Percentiles rank a stretch among this genome's conserved stretches.
Conservation (phyloP, 2,329 filamentous ascomycete genomes). For the Bipolaris victoriae region DNA sequence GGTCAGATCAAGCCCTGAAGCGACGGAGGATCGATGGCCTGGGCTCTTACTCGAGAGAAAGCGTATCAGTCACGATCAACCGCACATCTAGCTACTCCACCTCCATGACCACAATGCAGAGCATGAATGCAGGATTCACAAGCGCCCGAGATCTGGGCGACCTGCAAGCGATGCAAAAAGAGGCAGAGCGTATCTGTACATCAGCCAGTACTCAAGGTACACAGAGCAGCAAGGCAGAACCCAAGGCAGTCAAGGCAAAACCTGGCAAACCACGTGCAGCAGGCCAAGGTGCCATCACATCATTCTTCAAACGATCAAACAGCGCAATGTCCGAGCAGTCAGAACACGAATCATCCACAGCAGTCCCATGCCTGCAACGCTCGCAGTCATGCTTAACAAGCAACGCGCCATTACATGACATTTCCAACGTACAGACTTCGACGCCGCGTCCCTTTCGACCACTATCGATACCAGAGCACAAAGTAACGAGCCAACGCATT, state of each 20-base stretch:
- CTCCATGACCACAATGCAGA: conserved; percentile 30
- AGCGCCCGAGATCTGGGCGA: conserved; percentile 45
- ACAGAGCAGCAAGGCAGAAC: conserved; percentile 26
- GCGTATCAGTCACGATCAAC: conserved; percentile 41
- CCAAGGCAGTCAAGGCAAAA: conserved; percentile 25
- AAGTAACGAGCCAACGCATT: conserved; percentile 43
- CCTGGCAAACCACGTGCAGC: conserved; percentile 48
- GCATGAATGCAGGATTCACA: conserved; percentile 41
- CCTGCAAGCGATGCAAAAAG: conserved; percentile 49
- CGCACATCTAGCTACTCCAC: conserved; percentile 35
- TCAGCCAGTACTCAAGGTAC: conserved; percentile 31
- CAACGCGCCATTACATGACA: conserved; percentile 36
- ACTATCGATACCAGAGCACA: conserved; percentile 38
- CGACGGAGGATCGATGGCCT: conserved; percentile 34
- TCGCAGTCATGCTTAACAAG: conserved; percentile 28
- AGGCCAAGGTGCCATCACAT: conserved; percentile 60
- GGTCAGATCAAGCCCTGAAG: conserved; percentile 26
- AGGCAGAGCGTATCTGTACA: conserved; percentile 39
- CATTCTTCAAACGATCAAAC: conserved; percentile 55
- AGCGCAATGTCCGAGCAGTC: conserved; percentile 21
- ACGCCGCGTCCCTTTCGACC: conserved; percentile 28
- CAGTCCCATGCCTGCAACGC: conserved; percentile 22
- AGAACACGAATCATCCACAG: conserved; percentile 11
- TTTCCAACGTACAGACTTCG: conserved; percentile 38
- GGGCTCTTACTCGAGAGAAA: conserved; percentile 13